Evolutionary conservation across 495 filamentous ascomycete genomes (phyloP), one percentile per base, ranked within the genome.

Genomic region (Penicillium turbatum): DNA sequence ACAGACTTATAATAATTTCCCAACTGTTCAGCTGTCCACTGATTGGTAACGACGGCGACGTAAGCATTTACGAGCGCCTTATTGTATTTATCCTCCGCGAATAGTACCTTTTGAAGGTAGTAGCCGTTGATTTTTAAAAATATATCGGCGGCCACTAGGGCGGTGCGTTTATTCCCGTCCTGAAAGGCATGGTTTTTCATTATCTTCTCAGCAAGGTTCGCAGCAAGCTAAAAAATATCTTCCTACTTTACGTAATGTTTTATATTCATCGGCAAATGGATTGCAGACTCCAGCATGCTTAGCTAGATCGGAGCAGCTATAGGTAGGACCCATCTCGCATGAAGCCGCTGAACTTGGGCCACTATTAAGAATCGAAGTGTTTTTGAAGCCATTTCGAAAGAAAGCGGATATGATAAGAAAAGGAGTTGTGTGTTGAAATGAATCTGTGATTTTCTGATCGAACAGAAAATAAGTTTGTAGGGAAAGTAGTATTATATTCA

Each of bases 81-180:
- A 30, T 51, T 56, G 55, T 55, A 34, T 12, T 11, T 13, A 55
- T 60, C 55, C 26, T 55, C 24, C 16, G 51, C 53, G 34, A 62
- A 50, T 36, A 56, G 59, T 27, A 39, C 49, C 24, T 48, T 51
- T 51, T 64, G 57, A 32, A 66, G 53, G 36, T 53, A 46, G 38
- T 62, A 68, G 19, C 66, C 68, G 45, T 73, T 73, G 46, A 70
- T 61, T 30, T 58, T 61, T n/a, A 73, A 56, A 43, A 73, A 71
- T 56, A 71, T 60, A 31, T 68, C 58, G 13, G 65, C 70, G 9
- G 70, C 67, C 30, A 67, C 13, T 46, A 70, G 48, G 17, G 64
- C 65, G 16, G 68, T 65, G 31, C 68, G 54, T 51, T 72, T 72
- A 52, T 73, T 72, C 30, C 69, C 67, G 50, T 70, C 63, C 26